Evolutionary conservation across 306 rosid genomes (phyloP).

Genomic region (Clitoria ternatea): DNA sequence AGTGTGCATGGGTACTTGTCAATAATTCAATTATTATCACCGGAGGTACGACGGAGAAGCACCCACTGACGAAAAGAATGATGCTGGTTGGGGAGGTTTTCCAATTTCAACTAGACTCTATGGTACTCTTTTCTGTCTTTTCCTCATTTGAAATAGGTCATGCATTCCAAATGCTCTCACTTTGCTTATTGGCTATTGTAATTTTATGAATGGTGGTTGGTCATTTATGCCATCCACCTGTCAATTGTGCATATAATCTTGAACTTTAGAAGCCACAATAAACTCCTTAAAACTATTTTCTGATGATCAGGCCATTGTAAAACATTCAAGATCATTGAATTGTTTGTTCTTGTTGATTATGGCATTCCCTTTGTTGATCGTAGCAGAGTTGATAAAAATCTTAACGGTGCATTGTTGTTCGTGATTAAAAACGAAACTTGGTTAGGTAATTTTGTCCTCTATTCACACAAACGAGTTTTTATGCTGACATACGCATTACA

Average conservation of each 20-base stretch:
- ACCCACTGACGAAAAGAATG: constrained; percentile 79
- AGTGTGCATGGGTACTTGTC: constrained; percentile 70
- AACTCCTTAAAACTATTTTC: neutral
- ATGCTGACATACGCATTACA: neutral
- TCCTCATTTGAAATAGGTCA: neutral
- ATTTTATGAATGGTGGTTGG: neutral
- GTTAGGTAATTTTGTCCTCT: neutral
- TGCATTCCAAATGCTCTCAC: neutral
- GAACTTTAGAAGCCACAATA: neutral
- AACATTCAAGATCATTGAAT: neutral
- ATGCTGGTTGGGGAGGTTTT: constrained; percentile 83
- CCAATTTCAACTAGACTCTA: constrained; percentile 56
- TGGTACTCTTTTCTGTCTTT: constrained; percentile 37
- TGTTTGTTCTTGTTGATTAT: neutral
- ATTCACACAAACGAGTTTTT: neutral
- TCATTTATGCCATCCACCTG: neutral
- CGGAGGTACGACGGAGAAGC: constrained; percentile 92
- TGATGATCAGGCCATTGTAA: neutral
- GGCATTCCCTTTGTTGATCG: neutral
- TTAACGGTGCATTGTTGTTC: neutral
- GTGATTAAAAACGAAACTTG: neutral
- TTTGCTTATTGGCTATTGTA: neutral
- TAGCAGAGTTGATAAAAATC: neutral
- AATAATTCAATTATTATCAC: constrained; percentile 73
- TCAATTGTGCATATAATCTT: neutral